Conservation (phyloP, 352 stramenopile genomes). For the Pythium rishiriense region DNA sequence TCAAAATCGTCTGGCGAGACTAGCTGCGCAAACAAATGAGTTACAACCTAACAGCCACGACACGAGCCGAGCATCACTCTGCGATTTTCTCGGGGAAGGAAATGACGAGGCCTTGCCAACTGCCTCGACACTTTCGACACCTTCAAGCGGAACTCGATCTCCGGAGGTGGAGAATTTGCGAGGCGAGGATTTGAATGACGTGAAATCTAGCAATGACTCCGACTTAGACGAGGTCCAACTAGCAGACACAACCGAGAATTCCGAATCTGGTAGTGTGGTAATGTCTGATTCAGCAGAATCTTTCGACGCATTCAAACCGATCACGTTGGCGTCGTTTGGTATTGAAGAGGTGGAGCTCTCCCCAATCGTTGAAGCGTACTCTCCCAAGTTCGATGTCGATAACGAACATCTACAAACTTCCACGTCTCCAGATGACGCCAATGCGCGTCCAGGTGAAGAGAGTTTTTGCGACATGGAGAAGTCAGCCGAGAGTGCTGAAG, state of each 20-base stretch:
- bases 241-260: background rate
- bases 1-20: constrained; percentile 13
- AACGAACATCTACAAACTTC: background rate
- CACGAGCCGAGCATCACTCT: background rate
- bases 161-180: background rate
- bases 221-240: background rate
- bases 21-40: background rate
- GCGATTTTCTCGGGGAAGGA: background rate
- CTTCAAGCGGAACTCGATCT: background rate
- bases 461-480: background rate
- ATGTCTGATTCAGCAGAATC: background rate
- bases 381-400: background rate
- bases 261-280: background rate
- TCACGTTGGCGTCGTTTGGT: constrained; percentile 45
- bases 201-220: background rate
- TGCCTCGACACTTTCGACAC: background rate
- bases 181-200: background rate
- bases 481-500: too few relatives aligned
- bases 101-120: background rate
- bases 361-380: constrained; percentile 12
- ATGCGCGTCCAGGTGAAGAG: background rate
- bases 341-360: constrained; percentile 51
- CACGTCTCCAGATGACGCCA: too few relatives aligned
- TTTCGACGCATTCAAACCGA: constrained; percentile 25
- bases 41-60: background rate